phyloP scores from a whole-genome alignment of 371 early-diverging fungal genomes.

The Syncephalis fuscata region DNA sequence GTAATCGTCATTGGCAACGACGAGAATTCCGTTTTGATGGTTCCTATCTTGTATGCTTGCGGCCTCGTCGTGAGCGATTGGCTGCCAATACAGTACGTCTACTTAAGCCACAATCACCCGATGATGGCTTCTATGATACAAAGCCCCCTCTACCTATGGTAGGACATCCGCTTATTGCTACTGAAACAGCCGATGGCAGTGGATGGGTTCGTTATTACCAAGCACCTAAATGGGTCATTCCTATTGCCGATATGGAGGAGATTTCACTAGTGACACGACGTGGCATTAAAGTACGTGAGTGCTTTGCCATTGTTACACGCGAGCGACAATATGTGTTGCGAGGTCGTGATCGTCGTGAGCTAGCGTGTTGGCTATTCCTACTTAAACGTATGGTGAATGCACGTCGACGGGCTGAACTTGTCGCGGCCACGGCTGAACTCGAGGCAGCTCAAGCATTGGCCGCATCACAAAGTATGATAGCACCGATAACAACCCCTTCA shows the following conservation, averaged over 20 bases:
- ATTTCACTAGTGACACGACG: slow-evolving; percentile 1
- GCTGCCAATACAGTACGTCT: not conserved
- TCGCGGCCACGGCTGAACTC: too few relatives aligned
- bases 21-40: slow-evolving; percentile 4
- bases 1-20: slow-evolving; percentile 4
- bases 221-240: slow-evolving; percentile 5
- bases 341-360: not conserved
- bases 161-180: slow-evolving; percentile 3
- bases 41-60: slow-evolving; percentile 1
- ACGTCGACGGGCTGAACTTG: too few relatives aligned
- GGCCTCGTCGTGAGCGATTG: too few relatives aligned
- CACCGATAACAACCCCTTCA: too few relatives aligned
- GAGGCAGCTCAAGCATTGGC: too few relatives aligned
- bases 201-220: slow-evolving; percentile 1
- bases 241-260: slow-evolving; percentile 1
- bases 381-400: slow-evolving; percentile 3
- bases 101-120: not conserved
- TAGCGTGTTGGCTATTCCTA: slow-evolving; percentile 3
- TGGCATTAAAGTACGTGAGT: slow-evolving; percentile 1
- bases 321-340: not conserved
- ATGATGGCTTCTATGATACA: not conserved
- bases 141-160: not conserved
- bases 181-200: not conserved
- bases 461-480: too few relatives aligned
- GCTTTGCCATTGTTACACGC: slow-evolving; percentile 1